phyloP scores from a whole-genome alignment of 1,284 basidiomycete genomes.

The Moesziomyces antarcticus region DNA sequence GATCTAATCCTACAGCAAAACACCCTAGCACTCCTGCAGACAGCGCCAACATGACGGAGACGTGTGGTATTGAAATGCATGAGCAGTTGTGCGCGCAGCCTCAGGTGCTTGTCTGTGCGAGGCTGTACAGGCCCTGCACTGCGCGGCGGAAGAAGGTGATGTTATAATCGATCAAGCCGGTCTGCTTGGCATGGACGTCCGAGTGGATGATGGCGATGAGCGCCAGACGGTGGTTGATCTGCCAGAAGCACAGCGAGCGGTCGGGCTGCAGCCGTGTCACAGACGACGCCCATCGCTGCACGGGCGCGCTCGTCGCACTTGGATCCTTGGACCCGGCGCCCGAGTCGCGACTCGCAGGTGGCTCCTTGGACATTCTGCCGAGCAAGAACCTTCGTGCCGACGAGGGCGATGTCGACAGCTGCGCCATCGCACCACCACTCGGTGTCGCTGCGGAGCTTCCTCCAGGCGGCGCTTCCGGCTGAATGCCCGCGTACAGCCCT shows the following conservation, averaged over 20 bases:
- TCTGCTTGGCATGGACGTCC: conserved; percentile 78
- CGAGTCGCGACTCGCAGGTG: conserved; percentile 1
- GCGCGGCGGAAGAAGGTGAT: conserved; percentile 81
- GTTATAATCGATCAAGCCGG: conserved; percentile 91
- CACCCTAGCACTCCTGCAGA: no score
- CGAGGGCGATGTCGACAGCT: conserved; percentile 34
- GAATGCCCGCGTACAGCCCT: conserved; percentile 75
- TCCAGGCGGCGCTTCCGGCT: conserved; percentile 3
- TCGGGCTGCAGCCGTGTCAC: conserved; percentile 75
- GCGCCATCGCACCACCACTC: conserved; percentile 5
- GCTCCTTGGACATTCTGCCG: conserved; percentile 25
- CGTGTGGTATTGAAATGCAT: no score
- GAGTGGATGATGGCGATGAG: conserved; percentile 84
- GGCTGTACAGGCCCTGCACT: conserved; percentile 68
- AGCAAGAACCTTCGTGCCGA: conserved; percentile 35
- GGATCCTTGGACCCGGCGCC: not conserved
- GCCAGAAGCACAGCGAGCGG: conserved; percentile 85
- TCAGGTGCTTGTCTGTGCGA: conserved; percentile 49
- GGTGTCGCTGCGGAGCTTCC: conserved; percentile 2
- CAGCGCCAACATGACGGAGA: no score
- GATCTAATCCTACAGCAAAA: no score
- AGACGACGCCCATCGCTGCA: conserved; percentile 55
- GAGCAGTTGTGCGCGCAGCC: not conserved
- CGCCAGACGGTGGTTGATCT: conserved; percentile 81
- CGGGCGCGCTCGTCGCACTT: not conserved